Evolutionary conservation across 2,329 filamentous ascomycete species (phyloP), one percentile per base, ranked within the genome.

Genomic region (Aureobasidium leucospermi): DNA sequence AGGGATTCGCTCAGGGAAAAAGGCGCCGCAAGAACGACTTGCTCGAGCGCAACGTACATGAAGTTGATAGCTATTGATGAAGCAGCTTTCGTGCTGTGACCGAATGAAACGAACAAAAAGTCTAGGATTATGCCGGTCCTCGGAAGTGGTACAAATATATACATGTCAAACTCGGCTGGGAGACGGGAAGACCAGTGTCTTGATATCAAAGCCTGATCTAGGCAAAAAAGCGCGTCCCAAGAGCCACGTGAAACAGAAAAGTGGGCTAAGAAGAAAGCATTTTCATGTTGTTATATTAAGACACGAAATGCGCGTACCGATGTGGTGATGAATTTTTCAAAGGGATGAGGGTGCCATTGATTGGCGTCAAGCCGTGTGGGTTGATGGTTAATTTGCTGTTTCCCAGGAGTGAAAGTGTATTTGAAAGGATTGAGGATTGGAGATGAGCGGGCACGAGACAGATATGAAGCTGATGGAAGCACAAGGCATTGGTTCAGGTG

Each of bases 251-350:
- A 55, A 43, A 55, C 38, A 43, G 29, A 55, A 55, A 55, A 55
- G 51, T 43, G 51, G 51, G 39, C 29, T 38, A 43, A 23, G 16
- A 31, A 42, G 31, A 43, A 34, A n/a, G 8, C n/a, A 9, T 52
- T 51, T 16, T 55, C 38, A 43, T 55, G 23, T 52, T 41, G 23
- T 42, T 55, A 55, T 42, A 55, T 55, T 55, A 55, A 23, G 39
- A 43, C 6, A 43, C 38, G 39, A 55, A 55, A 32, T 55, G n/a
- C 13, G 38, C 32, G 10, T 1, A 32, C 23, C n/a, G 28, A 55
- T 55, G 51, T 43, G 51, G 51, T 55, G 51, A 55, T 55, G 51
- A 55, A 28, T 23, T 34, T 55, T 34, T 41, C 6, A 51, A 31
- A 41, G 13, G 49, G 38, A 34, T 43, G 38, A 15, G 29, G 9